Evolutionary conservation across 1,284 basidiomycete species (phyloP), one percentile per base, ranked within the genome.

Genomic region (Coniferiporia sulphurascens): DNA sequence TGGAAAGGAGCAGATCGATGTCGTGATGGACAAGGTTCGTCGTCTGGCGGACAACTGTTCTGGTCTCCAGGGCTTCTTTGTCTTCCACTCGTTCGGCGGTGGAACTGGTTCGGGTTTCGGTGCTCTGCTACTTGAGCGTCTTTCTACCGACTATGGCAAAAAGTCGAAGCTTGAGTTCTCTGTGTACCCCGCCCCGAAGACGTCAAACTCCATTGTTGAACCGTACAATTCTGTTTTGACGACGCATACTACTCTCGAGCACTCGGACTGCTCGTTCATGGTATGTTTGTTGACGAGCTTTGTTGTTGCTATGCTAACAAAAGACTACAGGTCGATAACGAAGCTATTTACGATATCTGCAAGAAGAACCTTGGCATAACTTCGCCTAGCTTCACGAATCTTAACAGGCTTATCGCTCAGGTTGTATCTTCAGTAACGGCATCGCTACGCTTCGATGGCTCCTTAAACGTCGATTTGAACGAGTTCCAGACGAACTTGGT

Each of bases 81-180:
- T 99, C 71, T 99, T 99, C 87, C 97, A 99, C 81, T 99, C 97
- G 49, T 98, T 98, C 71, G 97, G 97, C 72, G 97, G 97, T 75
- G 97, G 97, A 76, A 99, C 96, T 68, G 97, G 97, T 71, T 99
- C 97, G 64, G 97, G 97, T 69, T 98, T 99, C 74, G 97, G 97
- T 72, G 95, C 97, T 56, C 89, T 99, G 68, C 82, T 99, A 58
- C 84, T 99, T 65, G 97, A 99, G 78, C 87, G 94, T 63, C 87
- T 99, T 63, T 96, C 95, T 48, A 89, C 91, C 64, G 96, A 99
- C 78, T 99, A 98, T 70, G 97, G 97, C 75, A 99, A 99, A 77
- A 99, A 99, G 81, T 95, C 95, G 58, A 99, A 99, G 83, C 84
- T 99, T 66, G 96, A 99, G 77, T 99, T 99, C 80, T 93, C 93